Percentiles rank a stretch among this genome's conserved stretches.
Evolutionary conservation across 2,329 filamentous ascomycete species (phyloP).

Genomic region (Fusarium neocosmosporiellum): DNA sequence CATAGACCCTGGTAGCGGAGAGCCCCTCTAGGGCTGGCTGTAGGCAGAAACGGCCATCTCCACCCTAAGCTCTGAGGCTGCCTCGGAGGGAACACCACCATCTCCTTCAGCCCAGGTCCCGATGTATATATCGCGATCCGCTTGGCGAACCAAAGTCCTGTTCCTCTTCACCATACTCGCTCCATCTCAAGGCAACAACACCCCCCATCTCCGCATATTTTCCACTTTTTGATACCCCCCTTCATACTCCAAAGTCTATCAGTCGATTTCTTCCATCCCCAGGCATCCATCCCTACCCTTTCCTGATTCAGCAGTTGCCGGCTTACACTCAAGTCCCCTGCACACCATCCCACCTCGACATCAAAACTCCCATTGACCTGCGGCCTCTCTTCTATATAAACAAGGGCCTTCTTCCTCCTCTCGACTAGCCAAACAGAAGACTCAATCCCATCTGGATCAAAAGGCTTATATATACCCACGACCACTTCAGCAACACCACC

Average conservation of each 20-base stretch:
- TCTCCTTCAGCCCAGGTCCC: background rate
- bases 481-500: slow-evolving; percentile 4
- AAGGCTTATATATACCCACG: slow-evolving; percentile 6
- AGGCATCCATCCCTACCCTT: slow-evolving; percentile 35
- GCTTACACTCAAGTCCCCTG: slow-evolving; percentile 29
- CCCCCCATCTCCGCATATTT: slow-evolving; percentile 27
- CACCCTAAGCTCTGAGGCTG: slow-evolving; percentile 30
- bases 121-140: slow-evolving; percentile 38
- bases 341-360: slow-evolving; percentile 19
- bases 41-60: slow-evolving; percentile 43
- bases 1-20: background rate
- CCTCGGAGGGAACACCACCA: slow-evolving; percentile 38
- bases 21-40: slow-evolving; percentile 16
- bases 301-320: slow-evolving; percentile 7
- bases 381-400: slow-evolving; percentile 37
- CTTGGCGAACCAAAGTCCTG: slow-evolving; percentile 24
- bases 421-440: slow-evolving; percentile 25
- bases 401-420: slow-evolving; percentile 31
- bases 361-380: slow-evolving; percentile 3
- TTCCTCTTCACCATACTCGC: background rate
- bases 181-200: slow-evolving; percentile 37
- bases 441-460: slow-evolving; percentile 27
- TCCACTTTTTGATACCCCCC: slow-evolving; percentile 22
- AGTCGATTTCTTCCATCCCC: slow-evolving; percentile 16
- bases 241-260: background rate